Conservation (phyloP, 495 filamentous ascomycete genomes). For the Neurospora cerealis region DNA sequence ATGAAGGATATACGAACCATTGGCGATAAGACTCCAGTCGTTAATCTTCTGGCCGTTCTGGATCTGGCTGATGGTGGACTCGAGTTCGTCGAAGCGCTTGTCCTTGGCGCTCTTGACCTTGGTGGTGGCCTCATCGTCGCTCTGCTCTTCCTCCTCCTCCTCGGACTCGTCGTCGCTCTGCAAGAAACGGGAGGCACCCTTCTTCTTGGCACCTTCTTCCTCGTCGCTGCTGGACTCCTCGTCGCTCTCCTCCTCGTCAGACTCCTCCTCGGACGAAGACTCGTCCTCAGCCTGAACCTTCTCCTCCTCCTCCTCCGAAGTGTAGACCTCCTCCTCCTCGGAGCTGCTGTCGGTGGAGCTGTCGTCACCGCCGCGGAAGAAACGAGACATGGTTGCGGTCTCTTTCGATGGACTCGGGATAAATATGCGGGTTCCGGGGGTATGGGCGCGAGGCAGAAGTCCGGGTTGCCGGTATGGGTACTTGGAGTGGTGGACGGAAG, state of each 20-base stretch:
- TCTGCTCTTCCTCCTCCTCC: conserved; percentile 44
- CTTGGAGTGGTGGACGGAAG: conserved; percentile 6
- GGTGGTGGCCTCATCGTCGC: conserved; percentile 69
- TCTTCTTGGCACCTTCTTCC: conserved; percentile 51
- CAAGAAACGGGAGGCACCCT: conserved; percentile 73
- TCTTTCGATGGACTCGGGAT: background rate
- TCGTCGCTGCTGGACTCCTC: conserved; percentile 55
- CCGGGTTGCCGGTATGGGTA: conserved; percentile 1
- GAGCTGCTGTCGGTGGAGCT: conserved; percentile 74
- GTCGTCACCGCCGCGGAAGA: conserved; percentile 89
- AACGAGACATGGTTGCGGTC: conserved; percentile 69
- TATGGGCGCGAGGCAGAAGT: conserved; percentile 1
- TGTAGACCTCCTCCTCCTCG: conserved; percentile 87
- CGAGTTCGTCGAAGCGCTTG: conserved; percentile 89
- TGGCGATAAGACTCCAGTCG: conserved; percentile 89
- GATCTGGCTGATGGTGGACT: conserved; percentile 76
- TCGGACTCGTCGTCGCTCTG: conserved; percentile 56
- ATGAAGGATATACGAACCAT: conserved; percentile 47
- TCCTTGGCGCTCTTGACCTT: conserved; percentile 95
- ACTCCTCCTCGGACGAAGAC: conserved; percentile 28
- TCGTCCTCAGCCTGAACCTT: conserved; percentile 38
- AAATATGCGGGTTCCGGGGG: background rate
- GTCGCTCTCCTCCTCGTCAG: conserved; percentile 44
- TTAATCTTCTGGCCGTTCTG: conserved; percentile 96
- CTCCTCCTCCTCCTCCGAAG: conserved; percentile 55